Percentiles rank a stretch among this genome's conserved stretches.
Conservation (phyloP, 2,329 filamentous ascomycete genomes). For the Aspergillus melleus region DNA sequence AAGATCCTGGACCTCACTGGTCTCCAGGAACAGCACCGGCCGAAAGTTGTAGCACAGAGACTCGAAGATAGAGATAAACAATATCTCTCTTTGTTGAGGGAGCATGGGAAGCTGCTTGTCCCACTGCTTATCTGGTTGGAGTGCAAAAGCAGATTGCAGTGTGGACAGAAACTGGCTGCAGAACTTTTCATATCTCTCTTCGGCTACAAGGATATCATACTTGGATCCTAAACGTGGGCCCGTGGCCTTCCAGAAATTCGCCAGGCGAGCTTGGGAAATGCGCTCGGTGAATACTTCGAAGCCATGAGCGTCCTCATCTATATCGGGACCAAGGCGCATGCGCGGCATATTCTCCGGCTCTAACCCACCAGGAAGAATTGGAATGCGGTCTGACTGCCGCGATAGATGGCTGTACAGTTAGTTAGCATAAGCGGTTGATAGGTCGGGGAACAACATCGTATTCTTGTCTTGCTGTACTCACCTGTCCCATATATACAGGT, state of each 20-base stretch:
- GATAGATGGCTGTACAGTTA: conserved; percentile 1
- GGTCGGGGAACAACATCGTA: not conserved
- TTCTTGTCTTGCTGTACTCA: not conserved
- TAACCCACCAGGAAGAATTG: not conserved
- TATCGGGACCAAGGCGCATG: not conserved
- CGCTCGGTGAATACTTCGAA: conserved; percentile 7
- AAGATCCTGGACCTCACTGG: not conserved
- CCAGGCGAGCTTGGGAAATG: conserved; percentile 9
- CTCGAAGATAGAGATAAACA: not conserved
- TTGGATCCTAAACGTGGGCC: not conserved
- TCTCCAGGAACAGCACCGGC: not conserved
- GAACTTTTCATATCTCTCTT: not conserved
- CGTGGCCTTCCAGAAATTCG: not conserved
- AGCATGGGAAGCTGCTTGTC: not conserved
- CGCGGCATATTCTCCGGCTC: not conserved
- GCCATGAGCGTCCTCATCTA: not conserved
- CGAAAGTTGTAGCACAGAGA: not conserved
- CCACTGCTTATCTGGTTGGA: not conserved
- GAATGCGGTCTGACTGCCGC: conserved; percentile 4
- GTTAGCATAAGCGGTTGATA: not conserved
- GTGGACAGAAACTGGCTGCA: not conserved
- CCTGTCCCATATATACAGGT: conserved; percentile 8
- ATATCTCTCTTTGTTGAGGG: not conserved
- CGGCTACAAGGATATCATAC: not conserved
- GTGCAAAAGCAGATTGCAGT: not conserved